Evolutionary conservation across 257 asterid species (phyloP).

Genomic region (Voacanga thouarsii): DNA sequence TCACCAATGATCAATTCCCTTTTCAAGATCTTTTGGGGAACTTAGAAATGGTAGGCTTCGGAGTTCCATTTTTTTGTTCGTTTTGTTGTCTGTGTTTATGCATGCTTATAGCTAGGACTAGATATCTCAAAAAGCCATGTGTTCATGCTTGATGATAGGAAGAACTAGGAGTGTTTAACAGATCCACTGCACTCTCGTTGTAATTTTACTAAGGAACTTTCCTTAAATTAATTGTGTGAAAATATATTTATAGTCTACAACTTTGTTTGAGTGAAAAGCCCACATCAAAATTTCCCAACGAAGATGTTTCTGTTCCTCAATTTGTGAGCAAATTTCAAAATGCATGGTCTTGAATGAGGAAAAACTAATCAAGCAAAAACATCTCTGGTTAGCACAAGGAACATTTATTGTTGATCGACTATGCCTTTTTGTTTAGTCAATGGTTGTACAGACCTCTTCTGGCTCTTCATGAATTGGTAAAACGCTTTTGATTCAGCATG

Average conservation of each 20-base stretch:
- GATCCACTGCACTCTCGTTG: background rate
- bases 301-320: background rate
- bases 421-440: background rate
- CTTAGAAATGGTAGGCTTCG: background rate
- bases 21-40: background rate
- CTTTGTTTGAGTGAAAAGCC: background rate
- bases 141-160: conserved; percentile 1
- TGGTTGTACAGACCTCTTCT: background rate
- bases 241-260: background rate
- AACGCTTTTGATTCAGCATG: background rate
- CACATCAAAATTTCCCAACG: background rate
- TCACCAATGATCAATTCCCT: background rate
- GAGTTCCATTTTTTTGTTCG: conserved; percentile 4
- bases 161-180: background rate
- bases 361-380: background rate
- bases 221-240: background rate
- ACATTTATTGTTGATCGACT: background rate
- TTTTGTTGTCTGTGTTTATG: conserved; percentile 3
- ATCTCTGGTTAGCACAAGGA: background rate
- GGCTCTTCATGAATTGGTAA: conserved; percentile 1
- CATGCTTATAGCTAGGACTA: conserved; percentile 6
- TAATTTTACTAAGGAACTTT: background rate
- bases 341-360: background rate
- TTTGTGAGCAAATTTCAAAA: background rate
- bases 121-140: background rate